These are phyloP conservation scores for Turnera subulata DNA, from an alignment of 345 rosid species.

Conservation along the genomic window DNA sequence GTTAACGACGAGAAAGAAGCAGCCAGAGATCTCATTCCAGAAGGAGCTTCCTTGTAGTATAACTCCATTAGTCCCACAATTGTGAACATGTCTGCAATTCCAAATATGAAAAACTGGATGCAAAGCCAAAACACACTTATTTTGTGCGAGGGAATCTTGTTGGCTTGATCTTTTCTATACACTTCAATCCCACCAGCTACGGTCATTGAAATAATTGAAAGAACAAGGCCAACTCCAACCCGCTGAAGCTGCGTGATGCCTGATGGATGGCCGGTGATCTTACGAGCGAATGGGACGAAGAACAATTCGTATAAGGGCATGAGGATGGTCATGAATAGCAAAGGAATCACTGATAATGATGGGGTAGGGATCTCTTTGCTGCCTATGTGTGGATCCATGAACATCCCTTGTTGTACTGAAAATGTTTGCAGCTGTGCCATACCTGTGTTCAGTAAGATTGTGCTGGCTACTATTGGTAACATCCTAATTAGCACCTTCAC, in stretches of 20 bases:
- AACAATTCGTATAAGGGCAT: conserved; percentile 30
- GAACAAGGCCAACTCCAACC: background rate
- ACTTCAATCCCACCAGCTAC: background rate
- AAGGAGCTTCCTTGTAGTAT: background rate
- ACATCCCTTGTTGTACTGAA: conserved; percentile 32
- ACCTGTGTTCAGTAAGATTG: conserved; percentile 40
- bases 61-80: background rate
- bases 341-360: conserved; percentile 34
- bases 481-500: background rate
- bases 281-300: conserved; percentile 2
- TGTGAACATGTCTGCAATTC: background rate
- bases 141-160: background rate
- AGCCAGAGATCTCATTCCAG: background rate
- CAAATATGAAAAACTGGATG: background rate
- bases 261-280: background rate
- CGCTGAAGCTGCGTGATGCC: background rate
- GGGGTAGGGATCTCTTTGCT: conserved; percentile 25
- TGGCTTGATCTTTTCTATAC: background rate
- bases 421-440: conserved; percentile 37
- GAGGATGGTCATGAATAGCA: conserved; percentile 32
- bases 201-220: background rate
- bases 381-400: conserved; percentile 24
- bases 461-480: conserved; percentile 12
- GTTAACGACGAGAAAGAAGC: background rate
- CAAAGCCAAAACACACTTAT: background rate